Base-by-base conservation (phyloP, 768 basidiomycete species). In the Cystofilobasidium macerans region DNA sequence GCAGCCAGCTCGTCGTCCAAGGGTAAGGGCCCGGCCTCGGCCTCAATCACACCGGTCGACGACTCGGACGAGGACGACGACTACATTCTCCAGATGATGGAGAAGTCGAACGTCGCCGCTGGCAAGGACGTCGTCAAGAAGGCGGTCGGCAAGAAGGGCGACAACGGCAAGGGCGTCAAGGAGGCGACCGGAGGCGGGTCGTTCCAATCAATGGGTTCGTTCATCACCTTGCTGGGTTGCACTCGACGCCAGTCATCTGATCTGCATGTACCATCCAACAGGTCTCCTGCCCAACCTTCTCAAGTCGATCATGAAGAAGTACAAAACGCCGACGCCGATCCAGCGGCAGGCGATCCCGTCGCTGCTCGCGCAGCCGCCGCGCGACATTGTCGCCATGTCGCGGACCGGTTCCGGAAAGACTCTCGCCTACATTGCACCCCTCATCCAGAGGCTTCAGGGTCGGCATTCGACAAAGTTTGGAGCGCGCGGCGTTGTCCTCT, bases 321-420 rank as follows among this genome's bases (percentile, higher is more conserved):
- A 89, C 76, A 86, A 89, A 40, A 87, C 85, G 51, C 95, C 95
- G 18, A 99, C 95, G 0, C 95, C 95, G 0, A 98, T 99, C 58
- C 95, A 99, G 76, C 84, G 94, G 8, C 81, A 87, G 28, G 79
- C 91, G 3, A 88, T 99, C 53, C 95, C 95, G 8, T 80, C 85
- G 24, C 82, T 95, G 47, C 82, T 98, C 43, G 76, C 86, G 16
- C 84, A 82, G 47, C 91, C 93, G 45, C 90, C 92, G 12, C 81
- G 88, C 61, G 93, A 95, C 77, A 84, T 99, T 18, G 90, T 98
- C 18, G 94, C 90, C 47, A 99, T 98, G 95, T 94, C 95, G 42
- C 83, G 95, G 42, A 99, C 95, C 5, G 95, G 95, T 47, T 95
- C 92, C 1, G 95, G 95, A 67, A 98, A 97, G 78, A 97, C 93